Evolutionary conservation across 257 asterid species (phyloP), one percentile per base, ranked within the genome.

Genomic region (Fraxinus anomala): DNA sequence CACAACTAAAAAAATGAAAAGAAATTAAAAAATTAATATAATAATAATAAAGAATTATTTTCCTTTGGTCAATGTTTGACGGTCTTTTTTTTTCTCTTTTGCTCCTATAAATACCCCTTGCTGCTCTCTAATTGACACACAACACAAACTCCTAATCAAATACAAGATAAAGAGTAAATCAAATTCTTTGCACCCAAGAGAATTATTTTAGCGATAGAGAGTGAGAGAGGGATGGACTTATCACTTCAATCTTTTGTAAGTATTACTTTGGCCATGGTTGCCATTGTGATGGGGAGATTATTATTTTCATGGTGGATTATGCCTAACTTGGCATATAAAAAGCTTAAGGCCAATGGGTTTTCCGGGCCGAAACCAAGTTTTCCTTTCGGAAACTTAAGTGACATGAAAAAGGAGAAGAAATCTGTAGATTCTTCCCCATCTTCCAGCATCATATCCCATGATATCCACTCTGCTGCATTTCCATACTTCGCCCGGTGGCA

Each of bases 401-500:
- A 86, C 31, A 92, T 94, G 86, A 89, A 76, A 66, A 86, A 42
- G 70, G 39, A 66, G 40, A 80, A 59, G 71, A 74, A 30, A 13
- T 54, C 65, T 19, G 65, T 0, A 28, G 70, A 63, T 12, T 61
- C 75, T 8, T 49, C 88, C 0, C 12, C 79, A 3, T 30, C 85
- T 23, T 12, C 33, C 42, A 49, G 61, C 44, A 26, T 5, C 68
- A 78, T 83, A 67, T 86, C 90, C 28, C 85, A 88, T 81, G 92
- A 91, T 75, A 93, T 95, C 11, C 98, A 95, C 75, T 79, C 97
- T 12, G 65, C 78, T 36, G 93, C 82, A 14, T 90, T 93, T 79
- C 99, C 97, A 0, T 88, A 85, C 83, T 95, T 95, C 74, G 81
- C 96, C 33, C 73, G 21, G 5, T 93, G 99, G 98, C 94, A 92